These are phyloP conservation scores for Ciborinia camelliae DNA, from an alignment of 2,329 filamentous ascomycete species.

Conservation along the genomic window DNA sequence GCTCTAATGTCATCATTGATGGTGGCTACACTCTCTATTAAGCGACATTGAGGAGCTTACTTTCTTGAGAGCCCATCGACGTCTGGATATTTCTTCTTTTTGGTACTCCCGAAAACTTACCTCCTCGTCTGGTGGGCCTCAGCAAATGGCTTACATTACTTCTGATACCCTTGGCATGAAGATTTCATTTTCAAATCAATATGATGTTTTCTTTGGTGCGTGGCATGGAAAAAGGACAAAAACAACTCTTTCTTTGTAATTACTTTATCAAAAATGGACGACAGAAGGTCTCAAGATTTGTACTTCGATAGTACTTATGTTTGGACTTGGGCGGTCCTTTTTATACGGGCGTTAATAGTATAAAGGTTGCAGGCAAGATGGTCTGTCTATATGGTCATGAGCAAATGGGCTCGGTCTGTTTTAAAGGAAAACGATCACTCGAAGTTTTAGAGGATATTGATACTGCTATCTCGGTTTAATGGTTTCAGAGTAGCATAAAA, in stretches of 20 bases:
- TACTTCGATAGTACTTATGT: neutral
- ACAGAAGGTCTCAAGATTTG: conserved; percentile 7
- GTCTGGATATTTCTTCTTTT: conserved; percentile 14
- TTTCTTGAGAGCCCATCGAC: neutral
- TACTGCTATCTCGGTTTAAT: neutral
- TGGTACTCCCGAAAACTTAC: neutral
- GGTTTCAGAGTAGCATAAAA: neutral
- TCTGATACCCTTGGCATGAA: conserved; percentile 10
- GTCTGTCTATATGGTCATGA: conserved; percentile 12
- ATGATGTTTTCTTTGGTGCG: conserved; percentile 10
- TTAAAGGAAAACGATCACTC: neutral
- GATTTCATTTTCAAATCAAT: conserved; percentile 10
- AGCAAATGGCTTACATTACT: neutral
- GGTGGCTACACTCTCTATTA: conserved; percentile 38
- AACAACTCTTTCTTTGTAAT: conserved; percentile 7
- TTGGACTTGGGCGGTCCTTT: conserved; percentile 3
- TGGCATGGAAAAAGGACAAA: neutral
- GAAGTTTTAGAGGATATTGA: neutral
- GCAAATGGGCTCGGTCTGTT: neutral
- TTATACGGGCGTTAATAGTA: conserved; percentile 2
- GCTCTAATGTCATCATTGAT: conserved; percentile 53
- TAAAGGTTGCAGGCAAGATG: conserved; percentile 1
- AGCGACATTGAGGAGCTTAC: conserved; percentile 27
- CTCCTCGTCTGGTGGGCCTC: conserved; percentile 3
- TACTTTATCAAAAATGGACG: neutral